Base-by-base conservation (phyloP, 116 monocot genomes). In the Trichopus zeylanicus region DNA sequence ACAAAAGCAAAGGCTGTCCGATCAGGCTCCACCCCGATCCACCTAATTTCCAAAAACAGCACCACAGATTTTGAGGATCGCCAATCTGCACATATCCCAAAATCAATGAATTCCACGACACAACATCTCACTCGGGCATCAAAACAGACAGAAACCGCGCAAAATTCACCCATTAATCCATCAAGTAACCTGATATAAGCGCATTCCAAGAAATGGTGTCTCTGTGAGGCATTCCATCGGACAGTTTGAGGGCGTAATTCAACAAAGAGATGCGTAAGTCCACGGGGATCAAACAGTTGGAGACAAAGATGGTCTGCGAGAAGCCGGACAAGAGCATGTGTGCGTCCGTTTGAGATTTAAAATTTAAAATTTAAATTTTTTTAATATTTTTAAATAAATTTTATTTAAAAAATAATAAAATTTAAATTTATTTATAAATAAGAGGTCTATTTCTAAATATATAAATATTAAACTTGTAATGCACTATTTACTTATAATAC, bases 41-140 rank as follows among this genome's bases (percentile, higher is more conserved):
- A 21, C 11, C 55, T 31, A 78, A 89, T 80, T 22, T 53, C 15
- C 31, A 59, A 6, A 56, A 81, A 89, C 4, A 84, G 25, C 3
- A 32, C 54, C 1, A 77, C 12, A 1, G 84, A 56, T 15, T 67
- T 0, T 5, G 7, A 3, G 60, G 8, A 19, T 29, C n/a, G 1
- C 71, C 76, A 12, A 61, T 58, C 26, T 65, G 76, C 39, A 57
- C 54, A 33, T 68, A 84, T 0, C 78, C 81, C 0, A 81, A 84
- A 12, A 89, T 76, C 20, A 89, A 55, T 1, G 89, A 65, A 46
- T 89, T 89, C 81, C 81, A 89, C 10, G 89, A 81, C 30, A 89
- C 52, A 13, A 64, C 73, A 48, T 89, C 89, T 16, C 70, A 39
- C 1, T 56, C 70, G 6, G 73, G 84, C 81, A 89, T 89, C 4